Conservation (phyloP, 2,329 filamentous ascomycete species). For the Apiospora rasikravindrae region DNA sequence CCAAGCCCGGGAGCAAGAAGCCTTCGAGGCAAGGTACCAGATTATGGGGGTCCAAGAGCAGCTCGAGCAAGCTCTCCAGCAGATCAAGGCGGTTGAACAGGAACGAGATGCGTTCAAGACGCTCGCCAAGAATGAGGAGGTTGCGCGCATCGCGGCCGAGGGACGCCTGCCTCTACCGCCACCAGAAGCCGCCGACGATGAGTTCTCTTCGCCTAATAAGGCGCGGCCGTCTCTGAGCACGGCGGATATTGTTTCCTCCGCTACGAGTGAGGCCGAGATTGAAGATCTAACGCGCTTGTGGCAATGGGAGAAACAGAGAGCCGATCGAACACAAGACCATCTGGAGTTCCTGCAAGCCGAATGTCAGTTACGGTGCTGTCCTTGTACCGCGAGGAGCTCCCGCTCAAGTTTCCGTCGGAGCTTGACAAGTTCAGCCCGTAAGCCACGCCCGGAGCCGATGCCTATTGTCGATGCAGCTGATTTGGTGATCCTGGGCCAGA, state of each 20-base stretch:
- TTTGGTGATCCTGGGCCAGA: conserved; percentile 48
- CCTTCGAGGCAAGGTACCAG: conserved; percentile 70
- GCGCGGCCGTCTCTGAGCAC: conserved; percentile 52
- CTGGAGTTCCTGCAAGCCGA: conserved; percentile 79
- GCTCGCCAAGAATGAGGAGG: conserved; percentile 74
- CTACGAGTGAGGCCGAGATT: conserved; percentile 61
- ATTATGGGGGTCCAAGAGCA: conserved; percentile 70
- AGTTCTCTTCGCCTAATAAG: conserved; percentile 67
- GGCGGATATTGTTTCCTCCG: conserved; percentile 59
- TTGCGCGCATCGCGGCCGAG: conserved; percentile 74
- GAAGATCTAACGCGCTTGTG: conserved; percentile 59
- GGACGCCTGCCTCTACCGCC: conserved; percentile 70
- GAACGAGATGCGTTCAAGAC: conserved; percentile 78
- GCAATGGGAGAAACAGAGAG: conserved; percentile 65
- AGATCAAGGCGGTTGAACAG: conserved; percentile 69
- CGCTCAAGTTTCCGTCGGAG: conserved; percentile 35
- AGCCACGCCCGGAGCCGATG: conserved; percentile 41
- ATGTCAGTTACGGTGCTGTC: conserved; percentile 71
- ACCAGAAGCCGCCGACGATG: conserved; percentile 56
- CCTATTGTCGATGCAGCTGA: conserved; percentile 49
- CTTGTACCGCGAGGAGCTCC: conserved; percentile 53
- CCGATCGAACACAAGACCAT: conserved; percentile 72
- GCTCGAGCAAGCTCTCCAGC: conserved; percentile 66
- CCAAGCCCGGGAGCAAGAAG: conserved; percentile 69
- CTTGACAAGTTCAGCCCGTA: conserved; percentile 37